Conservation (phyloP, 495 filamentous ascomycete genomes). For the Tuber microsphaerosporum region DNA sequence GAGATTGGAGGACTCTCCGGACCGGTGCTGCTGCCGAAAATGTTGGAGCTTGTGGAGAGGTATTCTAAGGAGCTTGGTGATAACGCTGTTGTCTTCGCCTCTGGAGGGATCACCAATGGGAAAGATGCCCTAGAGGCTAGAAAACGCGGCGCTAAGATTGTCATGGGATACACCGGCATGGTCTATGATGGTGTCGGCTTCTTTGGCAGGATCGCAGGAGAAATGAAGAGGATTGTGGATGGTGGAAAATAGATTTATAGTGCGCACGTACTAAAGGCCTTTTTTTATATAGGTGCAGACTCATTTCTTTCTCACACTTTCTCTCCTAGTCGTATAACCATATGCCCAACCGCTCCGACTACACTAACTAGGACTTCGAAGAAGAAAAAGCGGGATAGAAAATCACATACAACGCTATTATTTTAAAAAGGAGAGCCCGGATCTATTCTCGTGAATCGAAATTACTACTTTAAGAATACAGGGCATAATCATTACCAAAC, state of each 20-base stretch:
- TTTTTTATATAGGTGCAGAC: background rate
- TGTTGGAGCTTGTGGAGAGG: constrained; percentile 63
- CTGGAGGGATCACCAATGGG: constrained; percentile 81
- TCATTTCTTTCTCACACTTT: background rate
- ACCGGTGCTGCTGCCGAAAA: constrained; percentile 74
- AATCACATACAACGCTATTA: background rate
- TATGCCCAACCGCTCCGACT: background rate
- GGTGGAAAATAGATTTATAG: background rate
- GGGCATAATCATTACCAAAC: background rate
- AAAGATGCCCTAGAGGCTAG: constrained; percentile 69
- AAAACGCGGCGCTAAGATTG: constrained; percentile 74
- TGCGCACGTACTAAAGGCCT: background rate
- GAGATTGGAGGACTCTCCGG: constrained; percentile 89
- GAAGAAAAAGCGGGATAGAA: background rate
- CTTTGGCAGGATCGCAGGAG: constrained; percentile 74
- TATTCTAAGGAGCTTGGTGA: constrained; percentile 70
- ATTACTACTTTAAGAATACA: background rate
- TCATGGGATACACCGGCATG: constrained; percentile 51
- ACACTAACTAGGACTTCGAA: background rate
- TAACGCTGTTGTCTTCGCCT: constrained; percentile 62
- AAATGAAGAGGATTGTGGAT: constrained; percentile 56
- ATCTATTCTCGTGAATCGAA: background rate
- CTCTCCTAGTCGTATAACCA: background rate
- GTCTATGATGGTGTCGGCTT: constrained; percentile 82
- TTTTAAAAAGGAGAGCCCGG: background rate